These are phyloP conservation scores for Mrakia hoshinonis DNA, from an alignment of 768 basidiomycete genomes.

Conservation along the genomic window DNA sequence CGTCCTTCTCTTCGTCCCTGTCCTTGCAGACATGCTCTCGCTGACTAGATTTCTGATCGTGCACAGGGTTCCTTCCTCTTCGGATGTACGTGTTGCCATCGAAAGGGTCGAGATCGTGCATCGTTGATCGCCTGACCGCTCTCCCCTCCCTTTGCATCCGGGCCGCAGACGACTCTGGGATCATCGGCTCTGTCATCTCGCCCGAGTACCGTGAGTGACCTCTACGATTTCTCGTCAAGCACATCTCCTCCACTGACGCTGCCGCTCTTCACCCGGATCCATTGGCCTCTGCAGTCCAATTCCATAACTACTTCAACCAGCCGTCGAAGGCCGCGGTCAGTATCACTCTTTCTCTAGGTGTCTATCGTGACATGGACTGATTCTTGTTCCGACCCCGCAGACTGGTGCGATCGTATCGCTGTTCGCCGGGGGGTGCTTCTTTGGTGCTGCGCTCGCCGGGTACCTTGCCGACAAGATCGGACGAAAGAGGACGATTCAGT, in stretches of 20 bases:
- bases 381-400: too few relatives aligned
- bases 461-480: conserved; percentile 2
- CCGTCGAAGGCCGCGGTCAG: background rate
- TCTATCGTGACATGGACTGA: background rate
- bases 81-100: background rate
- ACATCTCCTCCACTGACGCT: background rate
- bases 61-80: conserved; percentile 1
- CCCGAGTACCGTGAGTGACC: background rate
- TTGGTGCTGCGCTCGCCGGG: background rate
- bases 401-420: conserved; percentile 2
- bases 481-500: conserved; percentile 2
- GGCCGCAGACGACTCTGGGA: conserved; percentile 6
- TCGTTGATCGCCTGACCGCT: background rate
- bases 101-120: too few relatives aligned
- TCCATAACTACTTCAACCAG: background rate
- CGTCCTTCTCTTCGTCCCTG: background rate
- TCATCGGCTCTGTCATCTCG: conserved; percentile 5
- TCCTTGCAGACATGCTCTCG: background rate
- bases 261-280: background rate
- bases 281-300: background rate
- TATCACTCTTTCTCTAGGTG: background rate
- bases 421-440: background rate
- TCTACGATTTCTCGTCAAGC: too few relatives aligned
- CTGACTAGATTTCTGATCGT: background rate
- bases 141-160: too few relatives aligned